A percentile compares a stretch with the other conserved stretches of the same genome.
Evolutionary conservation across 2,329 filamentous ascomycete genomes (phyloP).

Genomic region (Dryadomyces quercivorus): DNA sequence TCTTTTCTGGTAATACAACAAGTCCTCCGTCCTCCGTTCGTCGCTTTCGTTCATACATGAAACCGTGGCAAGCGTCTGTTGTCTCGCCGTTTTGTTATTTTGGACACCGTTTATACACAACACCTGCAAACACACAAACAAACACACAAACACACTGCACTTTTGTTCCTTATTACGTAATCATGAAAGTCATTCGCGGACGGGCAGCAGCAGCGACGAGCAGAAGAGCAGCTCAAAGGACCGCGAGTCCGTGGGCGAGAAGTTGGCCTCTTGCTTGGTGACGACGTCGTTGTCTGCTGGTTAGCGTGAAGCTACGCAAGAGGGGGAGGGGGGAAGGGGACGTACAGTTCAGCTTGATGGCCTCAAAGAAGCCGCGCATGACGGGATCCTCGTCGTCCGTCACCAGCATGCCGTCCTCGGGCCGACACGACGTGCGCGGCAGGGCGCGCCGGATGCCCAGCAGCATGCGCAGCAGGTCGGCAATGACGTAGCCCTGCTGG

Average conservation of each 20-base stretch:
- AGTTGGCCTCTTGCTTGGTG: constrained; percentile 37
- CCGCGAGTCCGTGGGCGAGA: constrained; percentile 34
- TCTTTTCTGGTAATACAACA: neutral
- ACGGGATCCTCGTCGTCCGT: constrained; percentile 32
- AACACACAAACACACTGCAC: too few relatives aligned
- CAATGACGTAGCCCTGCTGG: constrained; percentile 45
- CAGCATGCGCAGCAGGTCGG: constrained; percentile 48
- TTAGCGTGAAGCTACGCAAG: too few relatives aligned
- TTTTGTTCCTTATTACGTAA: neutral
- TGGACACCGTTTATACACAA: neutral
- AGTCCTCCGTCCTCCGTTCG: neutral
- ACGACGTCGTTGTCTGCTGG: constrained; percentile 25
- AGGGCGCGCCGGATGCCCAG: constrained; percentile 47
- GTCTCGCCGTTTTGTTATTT: neutral
- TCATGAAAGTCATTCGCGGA: constrained; percentile 10
- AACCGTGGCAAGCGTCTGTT: neutral
- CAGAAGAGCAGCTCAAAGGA: constrained; percentile 34
- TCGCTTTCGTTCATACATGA: neutral
- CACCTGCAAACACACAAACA: too few relatives aligned
- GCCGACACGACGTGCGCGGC: constrained; percentile 35
- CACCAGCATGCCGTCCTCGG: constrained; percentile 34
- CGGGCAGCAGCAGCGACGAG: constrained; percentile 26
- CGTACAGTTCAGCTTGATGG: constrained; percentile 46
- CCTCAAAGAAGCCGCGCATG: constrained; percentile 40
- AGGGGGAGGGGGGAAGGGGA: constrained; percentile 7